Evolutionary conservation across 2,329 filamentous ascomycete genomes (phyloP), one percentile per base, ranked within the genome.

Genomic region (Pezicula radicicola): DNA sequence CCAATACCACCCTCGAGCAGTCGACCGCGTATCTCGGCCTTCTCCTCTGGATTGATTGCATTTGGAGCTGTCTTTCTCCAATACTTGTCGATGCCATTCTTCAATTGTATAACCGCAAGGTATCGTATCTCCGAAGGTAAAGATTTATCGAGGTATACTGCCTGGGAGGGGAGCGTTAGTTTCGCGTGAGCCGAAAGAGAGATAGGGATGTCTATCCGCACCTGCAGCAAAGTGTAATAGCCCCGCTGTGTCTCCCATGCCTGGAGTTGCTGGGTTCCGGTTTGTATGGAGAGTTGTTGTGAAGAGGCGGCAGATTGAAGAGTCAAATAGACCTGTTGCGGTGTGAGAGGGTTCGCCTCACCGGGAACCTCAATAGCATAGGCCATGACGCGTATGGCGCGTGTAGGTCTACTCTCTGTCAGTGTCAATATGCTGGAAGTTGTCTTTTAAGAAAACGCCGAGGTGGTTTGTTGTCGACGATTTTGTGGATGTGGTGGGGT

Each of bases 1-100:
- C 84, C 80, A 43, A 96, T 77, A 1, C 89, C 90, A 53, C 88
- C 87, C 57, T 89, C 80, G 8, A 96, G 79, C 19, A 96, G 75
- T 21, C 87, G 81, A 4, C 81, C 81, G 46, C 93, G 85, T 49
- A 99, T 94, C 36, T 80, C 67, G 9, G 79, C 74, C 70, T 94
- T 97, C 66, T 96, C 89, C 18, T 87, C 81, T 27, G 82, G 80
- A 66, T 86, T 84, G 51, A 88, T 81, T 46, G 89, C 84, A 33
- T 88, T 89, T 66, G 27, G 67, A 47, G 52, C 71, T 60, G 33
- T 72, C 66, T 79, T 90, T 66, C 94, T 82, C 94, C 94, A 99
- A 70, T 91, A 91, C 67, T 88, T 91, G 68, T 97, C 93, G 70
- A 97, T 92, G 50, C 92, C 94, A 69, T 97, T 97, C 69, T 97